Base-by-base conservation (phyloP, 306 rosid genomes). In the Quercus wislizeni region DNA sequence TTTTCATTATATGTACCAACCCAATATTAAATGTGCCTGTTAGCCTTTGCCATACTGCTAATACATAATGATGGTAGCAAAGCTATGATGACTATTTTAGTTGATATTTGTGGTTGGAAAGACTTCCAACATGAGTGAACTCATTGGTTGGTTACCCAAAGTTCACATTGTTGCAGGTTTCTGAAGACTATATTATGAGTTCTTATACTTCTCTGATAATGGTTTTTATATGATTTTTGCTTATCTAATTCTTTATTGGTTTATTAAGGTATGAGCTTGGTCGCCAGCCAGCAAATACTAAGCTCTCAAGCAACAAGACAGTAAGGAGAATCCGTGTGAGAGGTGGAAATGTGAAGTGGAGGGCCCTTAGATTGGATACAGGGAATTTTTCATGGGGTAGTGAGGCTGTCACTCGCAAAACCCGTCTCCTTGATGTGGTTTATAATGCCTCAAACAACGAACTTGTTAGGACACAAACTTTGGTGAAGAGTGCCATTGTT, bases 341-440 rank as follows among this genome's bases (percentile, higher is more conserved):
- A 30, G 91, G 91, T 76, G 91, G 89, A 18, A 88, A 88, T 81
- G 91, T 88, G 75, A 88, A 88, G 21, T 88, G 91, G 91, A 79
- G 91, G 23, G 91, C 91, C 2, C 9, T 88, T 61, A 86, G 91
- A 61, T 83, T 88, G 82, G 91, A 88, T 52, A 88, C 91, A 2
- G 91, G 91, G 13, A 88, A 88, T 46, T 88, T 46, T 52, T 83
- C 88, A 1, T 88, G 91, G 91, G 86, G 89, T 57, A 88, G 91
- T 77, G 91, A 88, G 69, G 84, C 91, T 6, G 88, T 85, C 2
- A 81, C 91, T 11, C 83, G 88, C 69, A 85, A 88, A 63, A 88
- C 89, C 51, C 91, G 91, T 73, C 6, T 88, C 13, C 84, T 88
- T 0, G 91, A 88, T 74, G 90, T 87, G 63, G 90, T 87, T 23